Conservation (phyloP, 495 filamentous ascomycete species). For the Aspergillus sparsus region DNA sequence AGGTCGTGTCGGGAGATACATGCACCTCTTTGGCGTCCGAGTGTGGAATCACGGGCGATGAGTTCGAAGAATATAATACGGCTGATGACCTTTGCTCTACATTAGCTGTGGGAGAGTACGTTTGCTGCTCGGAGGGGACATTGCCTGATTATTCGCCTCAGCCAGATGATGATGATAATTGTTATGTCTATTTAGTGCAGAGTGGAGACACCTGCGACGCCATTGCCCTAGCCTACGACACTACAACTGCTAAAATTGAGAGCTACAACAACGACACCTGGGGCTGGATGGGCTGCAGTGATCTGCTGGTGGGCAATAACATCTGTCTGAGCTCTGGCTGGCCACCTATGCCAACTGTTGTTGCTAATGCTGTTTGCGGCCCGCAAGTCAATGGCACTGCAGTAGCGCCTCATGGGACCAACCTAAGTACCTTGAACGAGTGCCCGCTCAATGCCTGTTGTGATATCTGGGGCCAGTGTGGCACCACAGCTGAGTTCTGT, state of each 20-base stretch:
- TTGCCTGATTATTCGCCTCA: slow-evolving; percentile 2
- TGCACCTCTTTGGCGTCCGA: too few relatives aligned
- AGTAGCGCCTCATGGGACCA: background rate
- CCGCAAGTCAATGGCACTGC: slow-evolving; percentile 3
- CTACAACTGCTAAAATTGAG: slow-evolving; percentile 29
- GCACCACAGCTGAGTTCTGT: background rate
- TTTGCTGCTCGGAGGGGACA: slow-evolving; percentile 5
- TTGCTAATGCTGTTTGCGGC: background rate
- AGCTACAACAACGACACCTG: slow-evolving; percentile 43
- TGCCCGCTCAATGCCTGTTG: slow-evolving; percentile 8
- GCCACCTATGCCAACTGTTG: background rate
- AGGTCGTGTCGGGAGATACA: too few relatives aligned
- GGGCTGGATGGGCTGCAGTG: slow-evolving; percentile 20
- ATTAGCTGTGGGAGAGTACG: too few relatives aligned
- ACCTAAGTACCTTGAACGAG: background rate
- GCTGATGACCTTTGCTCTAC: too few relatives aligned
- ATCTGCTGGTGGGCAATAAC: background rate
- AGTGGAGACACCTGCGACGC: background rate
- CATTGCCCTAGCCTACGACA: background rate
- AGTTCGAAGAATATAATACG: too few relatives aligned
- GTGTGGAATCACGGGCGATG: too few relatives aligned
- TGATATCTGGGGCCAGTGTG: slow-evolving; percentile 11
- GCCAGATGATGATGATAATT: slow-evolving; percentile 3
- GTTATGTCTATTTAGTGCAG: slow-evolving; percentile 1
- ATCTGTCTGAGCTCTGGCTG: slow-evolving; percentile 2